Percentiles rank a stretch among this genome's conserved stretches.
Conservation (phyloP, 139 green algal genomes). For the Volvox africanus region DNA sequence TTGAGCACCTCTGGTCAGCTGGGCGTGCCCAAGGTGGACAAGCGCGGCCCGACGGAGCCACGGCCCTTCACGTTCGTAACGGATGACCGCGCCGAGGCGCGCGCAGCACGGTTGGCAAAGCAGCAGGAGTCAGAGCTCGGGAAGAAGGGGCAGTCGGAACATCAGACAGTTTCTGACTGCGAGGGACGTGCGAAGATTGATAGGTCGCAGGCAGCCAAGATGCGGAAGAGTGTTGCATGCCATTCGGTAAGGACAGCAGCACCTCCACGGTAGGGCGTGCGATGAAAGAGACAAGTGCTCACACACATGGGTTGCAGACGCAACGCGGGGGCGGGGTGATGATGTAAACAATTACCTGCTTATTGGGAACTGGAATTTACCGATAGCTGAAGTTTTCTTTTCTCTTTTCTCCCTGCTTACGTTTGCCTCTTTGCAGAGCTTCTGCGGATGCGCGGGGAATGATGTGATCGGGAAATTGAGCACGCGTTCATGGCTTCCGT, state of each 20-base stretch:
- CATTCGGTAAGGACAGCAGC: constrained; percentile 1
- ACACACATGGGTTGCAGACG: no score
- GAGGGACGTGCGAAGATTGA: not conserved
- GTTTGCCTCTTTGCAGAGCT: no score
- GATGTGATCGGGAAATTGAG: no score
- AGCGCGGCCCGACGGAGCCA: constrained; percentile 57
- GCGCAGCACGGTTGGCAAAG: constrained; percentile 9
- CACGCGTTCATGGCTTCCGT: no score
- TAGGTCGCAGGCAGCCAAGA: constrained; percentile 28
- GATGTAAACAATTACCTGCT: no score
- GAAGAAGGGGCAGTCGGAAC: not conserved
- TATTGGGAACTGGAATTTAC: no score
- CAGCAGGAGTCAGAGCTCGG: not conserved
- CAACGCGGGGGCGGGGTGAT: no score
- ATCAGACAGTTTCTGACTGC: not conserved
- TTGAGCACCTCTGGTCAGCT: constrained; percentile 57
- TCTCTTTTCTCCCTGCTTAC: no score
- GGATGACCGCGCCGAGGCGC: constrained; percentile 53
- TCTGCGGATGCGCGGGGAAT: no score
- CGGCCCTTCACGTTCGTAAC: constrained; percentile 60
- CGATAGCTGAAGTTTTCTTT: no score
- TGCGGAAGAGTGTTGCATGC: constrained; percentile 49
- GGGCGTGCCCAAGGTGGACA: constrained; percentile 64
- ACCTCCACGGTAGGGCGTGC: not conserved
- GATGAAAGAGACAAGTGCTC: no score